Evolutionary conservation across 164 flowering plant species (phyloP).

Genomic region (Tetracentron sinense): DNA sequence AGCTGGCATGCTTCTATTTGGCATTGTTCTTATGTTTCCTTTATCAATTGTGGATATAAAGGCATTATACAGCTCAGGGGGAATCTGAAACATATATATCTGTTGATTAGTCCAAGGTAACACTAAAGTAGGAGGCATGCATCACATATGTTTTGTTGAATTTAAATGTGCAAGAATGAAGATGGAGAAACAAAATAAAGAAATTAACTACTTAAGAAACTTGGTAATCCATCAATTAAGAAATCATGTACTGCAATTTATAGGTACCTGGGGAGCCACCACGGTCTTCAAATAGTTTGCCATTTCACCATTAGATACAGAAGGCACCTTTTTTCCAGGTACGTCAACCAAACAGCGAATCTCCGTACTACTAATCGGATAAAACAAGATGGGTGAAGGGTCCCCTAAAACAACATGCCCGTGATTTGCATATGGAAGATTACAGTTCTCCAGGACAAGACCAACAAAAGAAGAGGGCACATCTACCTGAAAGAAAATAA

Average conservation of each 20-base stretch:
- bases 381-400: slow-evolving; percentile 88
- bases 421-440: slow-evolving; percentile 83
- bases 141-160: not conserved
- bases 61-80: slow-evolving; percentile 54
- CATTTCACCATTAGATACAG: slow-evolving; percentile 88
- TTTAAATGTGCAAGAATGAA: no score
- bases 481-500: slow-evolving; percentile 54
- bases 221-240: no score
- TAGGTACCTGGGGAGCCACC: slow-evolving; percentile 86
- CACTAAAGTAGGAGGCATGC: not conserved
- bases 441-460: slow-evolving; percentile 72
- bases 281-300: slow-evolving; percentile 68
- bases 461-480: slow-evolving; percentile 92
- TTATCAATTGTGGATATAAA: slow-evolving; percentile 71
- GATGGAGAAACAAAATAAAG: no score
- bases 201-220: no score
- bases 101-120: not conserved
- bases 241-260: not conserved
- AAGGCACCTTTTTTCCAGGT: slow-evolving; percentile 93
- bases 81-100: slow-evolving; percentile 41
- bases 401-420: slow-evolving; percentile 86
- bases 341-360: slow-evolving; percentile 92
- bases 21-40: slow-evolving; percentile 86
- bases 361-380: slow-evolving; percentile 86
- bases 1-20: slow-evolving; percentile 98